A percentile compares a stretch with the other conserved stretches of the same genome.
phyloP scores from a whole-genome alignment of 768 basidiomycete species.

The Leccinum boreale region DNA sequence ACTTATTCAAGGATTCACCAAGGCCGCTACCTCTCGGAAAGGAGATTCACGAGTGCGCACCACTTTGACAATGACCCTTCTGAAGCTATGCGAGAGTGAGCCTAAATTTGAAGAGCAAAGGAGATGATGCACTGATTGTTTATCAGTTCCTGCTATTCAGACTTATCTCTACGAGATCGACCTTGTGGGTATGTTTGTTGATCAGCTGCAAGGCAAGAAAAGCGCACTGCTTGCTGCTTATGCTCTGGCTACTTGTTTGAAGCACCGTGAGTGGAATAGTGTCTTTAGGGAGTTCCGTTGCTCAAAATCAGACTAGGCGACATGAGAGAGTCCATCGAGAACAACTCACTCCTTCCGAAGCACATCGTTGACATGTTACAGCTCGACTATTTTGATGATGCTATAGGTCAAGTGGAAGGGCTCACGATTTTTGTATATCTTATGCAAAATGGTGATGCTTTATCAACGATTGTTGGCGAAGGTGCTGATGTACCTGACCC shows the following conservation, averaged over 20 bases:
- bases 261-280: conserved; percentile 6
- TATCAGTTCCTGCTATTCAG: conserved; percentile 7
- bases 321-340: conserved; percentile 9
- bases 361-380: conserved; percentile 20
- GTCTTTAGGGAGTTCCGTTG: background rate
- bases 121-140: background rate
- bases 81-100: conserved; percentile 23
- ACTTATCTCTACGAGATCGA: conserved; percentile 4
- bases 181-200: conserved; percentile 8
- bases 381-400: conserved; percentile 23
- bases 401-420: conserved; percentile 21
- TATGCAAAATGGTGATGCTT: conserved; percentile 15
- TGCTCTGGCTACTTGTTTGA: conserved; percentile 15
- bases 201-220: conserved; percentile 16
- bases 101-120: background rate
- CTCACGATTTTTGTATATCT: conserved; percentile 23
- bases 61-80: conserved; percentile 20
- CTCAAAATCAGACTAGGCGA: conserved; percentile 5
- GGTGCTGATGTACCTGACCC: background rate
- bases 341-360: background rate
- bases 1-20: too few relatives aligned
- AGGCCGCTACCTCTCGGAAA: background rate
- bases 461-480: background rate
- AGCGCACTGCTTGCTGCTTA: conserved; percentile 22
- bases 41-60: conserved; percentile 15